A percentile compares a stretch with the other conserved stretches of the same genome.
These are phyloP conservation scores for Ogataea nitratoaversa DNA, from an alignment of 805 yeast genomes.

Conservation along the genomic window DNA sequence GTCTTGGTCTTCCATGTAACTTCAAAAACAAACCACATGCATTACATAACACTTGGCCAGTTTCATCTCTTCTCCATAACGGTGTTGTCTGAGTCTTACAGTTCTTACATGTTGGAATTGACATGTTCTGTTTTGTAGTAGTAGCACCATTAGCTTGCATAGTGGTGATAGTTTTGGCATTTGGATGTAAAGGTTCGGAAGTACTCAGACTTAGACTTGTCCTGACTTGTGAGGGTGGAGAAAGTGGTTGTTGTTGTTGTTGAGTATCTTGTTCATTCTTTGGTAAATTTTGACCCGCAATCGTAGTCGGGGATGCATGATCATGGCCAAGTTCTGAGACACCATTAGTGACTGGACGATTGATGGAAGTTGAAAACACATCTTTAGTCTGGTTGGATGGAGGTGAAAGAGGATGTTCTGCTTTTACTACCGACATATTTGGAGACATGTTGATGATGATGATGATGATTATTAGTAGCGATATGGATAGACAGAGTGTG, in stretches of 20 bases:
- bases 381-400: slow-evolving; percentile 5
- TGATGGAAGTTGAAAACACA: not conserved
- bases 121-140: slow-evolving; percentile 58
- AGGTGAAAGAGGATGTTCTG: slow-evolving; percentile 8
- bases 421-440: slow-evolving; percentile 8
- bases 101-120: slow-evolving; percentile 77
- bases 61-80: slow-evolving; percentile 90
- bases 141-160: slow-evolving; percentile 59
- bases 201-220: not conserved
- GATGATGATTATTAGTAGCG: slow-evolving; percentile 1
- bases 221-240: slow-evolving; percentile 1
- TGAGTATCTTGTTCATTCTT: slow-evolving; percentile 1
- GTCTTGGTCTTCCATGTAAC: slow-evolving; percentile 89
- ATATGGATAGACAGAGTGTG: slow-evolving; percentile 1
- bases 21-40: slow-evolving; percentile 91
- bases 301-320: slow-evolving; percentile 9
- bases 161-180: slow-evolving; percentile 54
- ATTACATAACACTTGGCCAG: slow-evolving; percentile 85
- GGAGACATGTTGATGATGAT: slow-evolving; percentile 7
- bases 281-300: not conserved
- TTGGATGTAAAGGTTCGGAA: slow-evolving; percentile 43
- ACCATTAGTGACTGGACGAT: no score
- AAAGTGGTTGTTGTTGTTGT: slow-evolving; percentile 2
- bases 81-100: slow-evolving; percentile 94
- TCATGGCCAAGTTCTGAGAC: no score